Evolutionary conservation across 176 grass and related monocot genomes (phyloP).

Genomic region (Phoenix dactylifera): DNA sequence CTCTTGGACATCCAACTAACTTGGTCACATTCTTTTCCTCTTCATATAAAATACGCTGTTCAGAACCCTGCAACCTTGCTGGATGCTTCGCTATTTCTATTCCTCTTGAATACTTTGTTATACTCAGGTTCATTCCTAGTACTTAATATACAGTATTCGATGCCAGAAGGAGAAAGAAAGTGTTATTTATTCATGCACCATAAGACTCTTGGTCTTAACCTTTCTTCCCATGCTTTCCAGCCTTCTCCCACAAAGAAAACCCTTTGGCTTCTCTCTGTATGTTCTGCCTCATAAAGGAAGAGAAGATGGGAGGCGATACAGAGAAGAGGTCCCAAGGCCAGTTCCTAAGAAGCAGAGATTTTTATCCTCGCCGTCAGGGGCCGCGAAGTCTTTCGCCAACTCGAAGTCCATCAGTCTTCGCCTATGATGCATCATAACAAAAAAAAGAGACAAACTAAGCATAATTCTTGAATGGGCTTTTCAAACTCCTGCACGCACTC

Average conservation of each 20-base stretch:
- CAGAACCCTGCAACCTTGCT: too few relatives aligned
- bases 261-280: conserved; percentile 6
- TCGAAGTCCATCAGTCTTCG: conserved; percentile 14
- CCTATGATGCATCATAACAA: neutral
- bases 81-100: too few relatives aligned
- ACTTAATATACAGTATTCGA: neutral
- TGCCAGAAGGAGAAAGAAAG: neutral
- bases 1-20: too few relatives aligned
- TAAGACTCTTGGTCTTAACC: neutral
- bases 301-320: conserved; percentile 1
- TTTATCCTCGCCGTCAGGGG: too few relatives aligned
- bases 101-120: too few relatives aligned
- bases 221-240: too few relatives aligned
- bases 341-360: too few relatives aligned
- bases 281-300: neutral
- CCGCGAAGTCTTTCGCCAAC: neutral
- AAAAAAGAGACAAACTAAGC: too few relatives aligned
- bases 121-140: neutral
- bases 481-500: conserved; percentile 28
- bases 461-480: conserved; percentile 17
- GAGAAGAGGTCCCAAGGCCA: too few relatives aligned
- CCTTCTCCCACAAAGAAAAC: conserved; percentile 1
- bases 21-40: too few relatives aligned
- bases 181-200: neutral
- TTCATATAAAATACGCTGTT: too few relatives aligned